These are phyloP conservation scores for Populus tomentosa DNA, from an alignment of 441 rosid species.

Conservation along the genomic window DNA sequence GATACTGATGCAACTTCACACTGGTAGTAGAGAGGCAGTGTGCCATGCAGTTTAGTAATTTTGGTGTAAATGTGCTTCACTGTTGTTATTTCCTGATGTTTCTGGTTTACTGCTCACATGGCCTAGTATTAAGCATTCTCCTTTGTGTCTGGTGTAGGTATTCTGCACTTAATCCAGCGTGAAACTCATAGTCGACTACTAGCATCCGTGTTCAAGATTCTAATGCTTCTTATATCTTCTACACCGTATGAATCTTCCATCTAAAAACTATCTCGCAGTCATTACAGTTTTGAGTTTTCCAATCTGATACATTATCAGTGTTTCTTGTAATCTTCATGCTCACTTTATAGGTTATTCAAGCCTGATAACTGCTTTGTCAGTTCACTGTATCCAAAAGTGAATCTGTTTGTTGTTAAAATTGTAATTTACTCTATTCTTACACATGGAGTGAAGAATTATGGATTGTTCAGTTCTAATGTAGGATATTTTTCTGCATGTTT, in stretches of 20 bases:
- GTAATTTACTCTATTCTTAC: not conserved
- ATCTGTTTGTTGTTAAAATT: not conserved
- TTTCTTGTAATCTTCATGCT: not conserved
- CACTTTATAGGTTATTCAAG: not conserved
- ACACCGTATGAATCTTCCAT: conserved; percentile 71
- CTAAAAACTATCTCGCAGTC: conserved; percentile 6
- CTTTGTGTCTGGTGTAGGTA: conserved; percentile 44
- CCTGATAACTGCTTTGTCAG: not conserved
- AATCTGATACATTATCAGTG: not conserved
- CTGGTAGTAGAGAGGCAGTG: conserved; percentile 44
- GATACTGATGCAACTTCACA: conserved; percentile 87
- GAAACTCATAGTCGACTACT: conserved; percentile 72
- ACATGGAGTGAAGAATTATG: not conserved
- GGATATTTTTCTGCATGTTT: conserved; percentile 4
- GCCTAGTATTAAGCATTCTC: conserved; percentile 10
- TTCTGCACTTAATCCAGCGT: conserved; percentile 61
- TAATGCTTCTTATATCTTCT: conserved; percentile 70
- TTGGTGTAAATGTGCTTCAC: conserved; percentile 1
- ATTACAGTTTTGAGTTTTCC: conserved; percentile 1
- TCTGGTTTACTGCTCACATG: conserved; percentile 7
- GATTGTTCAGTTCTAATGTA: not conserved
- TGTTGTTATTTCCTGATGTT: conserved; percentile 9
- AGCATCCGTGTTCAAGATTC: conserved; percentile 70
- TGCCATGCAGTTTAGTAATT: conserved; percentile 13
- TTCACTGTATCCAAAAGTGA: not conserved